Evolutionary conservation across 805 yeast genomes (phyloP), one percentile per base, ranked within the genome.

Genomic region (Saturnispora halmiae): DNA sequence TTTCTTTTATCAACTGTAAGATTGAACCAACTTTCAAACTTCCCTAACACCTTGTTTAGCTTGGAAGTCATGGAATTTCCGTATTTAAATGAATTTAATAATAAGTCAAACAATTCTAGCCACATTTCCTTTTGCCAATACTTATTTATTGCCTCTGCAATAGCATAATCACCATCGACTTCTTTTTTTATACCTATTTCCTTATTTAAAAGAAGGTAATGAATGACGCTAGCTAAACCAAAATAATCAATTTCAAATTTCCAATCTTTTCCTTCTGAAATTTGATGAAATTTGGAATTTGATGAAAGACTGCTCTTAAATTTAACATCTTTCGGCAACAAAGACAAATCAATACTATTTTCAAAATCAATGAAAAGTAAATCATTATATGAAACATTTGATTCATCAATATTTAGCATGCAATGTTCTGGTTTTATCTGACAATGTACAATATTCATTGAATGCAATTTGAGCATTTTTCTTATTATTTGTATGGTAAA

Each of bases 401-500:
- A 43, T 13, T 63, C 60, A 3, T 42, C 13, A 31, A 82, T 66
- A 30, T 82, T 60, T 0, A 85, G 53, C 94, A 87, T 82, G 48
- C 92, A 82, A 54, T 86, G 87, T 47, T 83, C 95, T 0, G 95
- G 80, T 53, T 82, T 83, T 40, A 87, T 58, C 55, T 87, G 94
- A 2, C 95, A 94, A 61, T 87, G 96, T 10, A 87, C 65, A 1
- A 87, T 75, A 0, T 79, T 79, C 13, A 70, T 58, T 0, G 59
- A 56, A 53, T 87, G 96, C n/a, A 88, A 58, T 2, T 63, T 57
- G 38, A 76, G 77, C 5, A 85, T 59, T 0, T 74, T 66, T 31
- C 73, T 67, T 34, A 87, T 51, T 9, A 88, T 54, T 53, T 86
- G 86, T 8, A 75, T 61, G 0, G 90, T 66, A 29, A 84, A 62